Percentiles rank a stretch among this genome's conserved stretches.
Conservation (phyloP, 2,329 filamentous ascomycete genomes). For the Biscogniauxia marginata region DNA sequence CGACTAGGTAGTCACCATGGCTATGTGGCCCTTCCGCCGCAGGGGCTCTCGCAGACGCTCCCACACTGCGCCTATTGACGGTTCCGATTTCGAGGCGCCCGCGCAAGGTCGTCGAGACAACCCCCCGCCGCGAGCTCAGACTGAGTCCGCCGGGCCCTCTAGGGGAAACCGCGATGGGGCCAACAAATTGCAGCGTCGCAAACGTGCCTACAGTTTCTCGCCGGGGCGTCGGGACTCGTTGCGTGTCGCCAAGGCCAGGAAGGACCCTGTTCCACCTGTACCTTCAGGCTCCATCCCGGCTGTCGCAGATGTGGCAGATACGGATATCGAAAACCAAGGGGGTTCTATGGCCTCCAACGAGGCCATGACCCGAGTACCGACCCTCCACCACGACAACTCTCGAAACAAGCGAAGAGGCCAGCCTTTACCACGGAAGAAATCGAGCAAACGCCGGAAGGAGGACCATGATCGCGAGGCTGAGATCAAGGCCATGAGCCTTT, state of each 20-base stretch:
- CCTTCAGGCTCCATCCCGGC: conserved; percentile 19
- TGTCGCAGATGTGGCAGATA: conserved; percentile 9
- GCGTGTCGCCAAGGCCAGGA: conserved; percentile 36
- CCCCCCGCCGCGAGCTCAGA: conserved; percentile 24
- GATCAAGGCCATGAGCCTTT: conserved; percentile 78
- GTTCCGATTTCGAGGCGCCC: conserved; percentile 17
- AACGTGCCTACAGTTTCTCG: conserved; percentile 61
- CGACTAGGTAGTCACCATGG: conserved; percentile 50
- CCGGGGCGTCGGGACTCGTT: conserved; percentile 57
- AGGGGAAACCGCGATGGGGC: conserved; percentile 40
- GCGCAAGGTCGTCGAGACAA: conserved; percentile 19
- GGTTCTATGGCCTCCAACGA: conserved; percentile 15
- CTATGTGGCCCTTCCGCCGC: conserved; percentile 80
- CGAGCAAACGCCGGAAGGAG: conserved; percentile 73
- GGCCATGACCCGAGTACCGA: conserved; percentile 42
- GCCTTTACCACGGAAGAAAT: conserved; percentile 65
- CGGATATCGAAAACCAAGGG: conserved; percentile 4
- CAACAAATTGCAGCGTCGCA: conserved; percentile 48
- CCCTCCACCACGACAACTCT: conserved; percentile 51
- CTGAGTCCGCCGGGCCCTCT: conserved; percentile 25
- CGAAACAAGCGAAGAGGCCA: conserved; percentile 59
- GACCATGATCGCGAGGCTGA: conserved; percentile 81
- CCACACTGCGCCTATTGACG: conserved; percentile 31
- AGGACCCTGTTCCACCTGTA: conserved; percentile 26
- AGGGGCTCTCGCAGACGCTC: conserved; percentile 65